Evolutionary conservation across 345 rosid genomes (phyloP).

Genomic region (Populus simonii): DNA sequence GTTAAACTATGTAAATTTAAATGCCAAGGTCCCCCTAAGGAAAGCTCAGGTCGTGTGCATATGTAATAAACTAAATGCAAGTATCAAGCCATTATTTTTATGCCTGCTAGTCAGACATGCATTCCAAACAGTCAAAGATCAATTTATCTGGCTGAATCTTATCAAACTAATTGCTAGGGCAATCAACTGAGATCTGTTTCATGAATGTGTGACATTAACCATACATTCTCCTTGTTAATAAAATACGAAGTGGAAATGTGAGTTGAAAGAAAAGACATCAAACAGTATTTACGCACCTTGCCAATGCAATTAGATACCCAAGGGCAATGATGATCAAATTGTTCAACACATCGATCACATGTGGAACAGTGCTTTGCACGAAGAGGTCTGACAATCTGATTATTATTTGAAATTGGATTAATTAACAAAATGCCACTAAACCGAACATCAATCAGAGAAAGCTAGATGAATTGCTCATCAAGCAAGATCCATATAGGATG

Average conservation of each 20-base stretch:
- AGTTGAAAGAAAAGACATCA: background rate
- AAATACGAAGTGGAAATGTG: background rate
- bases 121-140: background rate
- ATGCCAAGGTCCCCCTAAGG: background rate
- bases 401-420: conserved; percentile 12
- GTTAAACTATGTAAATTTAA: background rate
- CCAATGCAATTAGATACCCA: conserved; percentile 98
- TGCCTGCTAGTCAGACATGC: background rate
- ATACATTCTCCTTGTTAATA: background rate
- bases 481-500: background rate
- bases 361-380: conserved; percentile 98
- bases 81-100: background rate
- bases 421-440: background rate
- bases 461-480: conserved; percentile 5
- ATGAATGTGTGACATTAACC: background rate
- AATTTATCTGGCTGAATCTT: background rate
- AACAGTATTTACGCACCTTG: conserved; percentile 50
- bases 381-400: conserved; percentile 89
- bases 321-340: conserved; percentile 98
- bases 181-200: background rate
- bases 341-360: conserved; percentile 93
- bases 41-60: background rate
- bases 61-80: background rate
- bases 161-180: background rate
- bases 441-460: background rate